Conservation (phyloP, 345 rosid species). For the Excoecaria cochinchinensis region DNA sequence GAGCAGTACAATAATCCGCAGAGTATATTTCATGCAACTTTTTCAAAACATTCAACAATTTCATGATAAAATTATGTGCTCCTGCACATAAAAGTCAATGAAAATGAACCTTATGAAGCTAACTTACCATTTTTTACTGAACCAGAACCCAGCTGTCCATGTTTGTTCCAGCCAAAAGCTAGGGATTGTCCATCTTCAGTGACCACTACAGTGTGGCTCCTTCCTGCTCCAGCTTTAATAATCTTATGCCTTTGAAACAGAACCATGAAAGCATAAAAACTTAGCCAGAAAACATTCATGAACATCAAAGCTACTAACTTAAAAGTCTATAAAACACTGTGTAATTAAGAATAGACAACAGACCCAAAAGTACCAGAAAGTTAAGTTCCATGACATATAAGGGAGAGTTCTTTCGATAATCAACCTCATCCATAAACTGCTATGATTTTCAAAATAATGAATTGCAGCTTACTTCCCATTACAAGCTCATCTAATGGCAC, state of each 20-base stretch:
- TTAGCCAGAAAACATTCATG: not conserved
- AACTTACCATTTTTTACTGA: conserved; percentile 65
- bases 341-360: not conserved
- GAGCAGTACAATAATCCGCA: not conserved
- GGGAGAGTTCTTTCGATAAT: not conserved
- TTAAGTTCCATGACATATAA: not conserved
- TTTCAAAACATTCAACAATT: not conserved
- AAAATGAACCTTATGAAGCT: conserved; percentile 3
- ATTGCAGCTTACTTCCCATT: not conserved
- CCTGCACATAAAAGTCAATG: not conserved
- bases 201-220: conserved; percentile 78
- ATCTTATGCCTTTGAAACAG: conserved; percentile 60
- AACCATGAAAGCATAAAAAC: not conserved
- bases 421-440: not conserved
- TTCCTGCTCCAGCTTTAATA: conserved; percentile 71
- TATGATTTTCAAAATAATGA: not conserved
- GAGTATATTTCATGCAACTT: not conserved
- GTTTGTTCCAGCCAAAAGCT: conserved; percentile 96
- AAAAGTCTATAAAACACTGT: not conserved
- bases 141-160: conserved; percentile 93
- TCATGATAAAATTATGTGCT: not conserved
- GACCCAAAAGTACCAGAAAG: not conserved
- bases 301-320: not conserved
- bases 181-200: conserved; percentile 74
- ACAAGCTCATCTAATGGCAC: too few species aligned